Base-by-base conservation (phyloP, 2,329 filamentous ascomycete genomes). In the Fusarium nisikadoi region DNA sequence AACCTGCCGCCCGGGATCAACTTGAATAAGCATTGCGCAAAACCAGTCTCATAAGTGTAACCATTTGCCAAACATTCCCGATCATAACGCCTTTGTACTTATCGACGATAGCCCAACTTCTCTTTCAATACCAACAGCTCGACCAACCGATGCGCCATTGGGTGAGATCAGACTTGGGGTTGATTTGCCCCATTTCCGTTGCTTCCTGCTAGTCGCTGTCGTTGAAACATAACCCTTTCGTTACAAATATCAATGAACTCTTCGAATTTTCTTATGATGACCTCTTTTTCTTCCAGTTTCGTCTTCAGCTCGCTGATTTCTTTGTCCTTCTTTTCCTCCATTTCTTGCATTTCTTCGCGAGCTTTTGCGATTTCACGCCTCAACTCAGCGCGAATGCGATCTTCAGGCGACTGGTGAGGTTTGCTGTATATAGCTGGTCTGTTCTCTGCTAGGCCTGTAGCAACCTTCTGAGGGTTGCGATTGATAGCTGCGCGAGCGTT, bases 201-300 rank as follows among this genome's bases (percentile, higher is more conserved):
- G 31, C 74, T 80, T 54, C 79, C 79, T 33, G 77, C 80, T 19
- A 91, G 81, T 68, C 86, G 84, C 75, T 89, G 86, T 55, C 89
- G 83, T 78, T 90, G 88, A 58, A 90, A 83, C 84, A 91, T 91
- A 68, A 91, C 89, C 54, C 90, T 83, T 77, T 90, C 85, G 74
- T 92, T 92, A 78, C 89, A 91, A 60, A 92, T 90, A 79, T 92
- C 90, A 75, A 92, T 91, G 59, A 92, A 92, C 86, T 90, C 90
- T 80, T 92, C 89, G 73, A 91, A 92, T 76, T 87, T 89, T 68
- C 86, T 80, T 61, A 92, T 91, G 65, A 87, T 85, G 75, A 86
- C 85, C 67, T 91, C 88, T 79, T 91, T 91, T 65, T 92, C 88
- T 43, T 86, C 86, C 20, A 95, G 79, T 75, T 89, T 85, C 61